Evolutionary conservation across 108 stramenopile species (phyloP), one percentile per base, ranked within the genome.

Genomic region (Skeletonema costatum): DNA sequence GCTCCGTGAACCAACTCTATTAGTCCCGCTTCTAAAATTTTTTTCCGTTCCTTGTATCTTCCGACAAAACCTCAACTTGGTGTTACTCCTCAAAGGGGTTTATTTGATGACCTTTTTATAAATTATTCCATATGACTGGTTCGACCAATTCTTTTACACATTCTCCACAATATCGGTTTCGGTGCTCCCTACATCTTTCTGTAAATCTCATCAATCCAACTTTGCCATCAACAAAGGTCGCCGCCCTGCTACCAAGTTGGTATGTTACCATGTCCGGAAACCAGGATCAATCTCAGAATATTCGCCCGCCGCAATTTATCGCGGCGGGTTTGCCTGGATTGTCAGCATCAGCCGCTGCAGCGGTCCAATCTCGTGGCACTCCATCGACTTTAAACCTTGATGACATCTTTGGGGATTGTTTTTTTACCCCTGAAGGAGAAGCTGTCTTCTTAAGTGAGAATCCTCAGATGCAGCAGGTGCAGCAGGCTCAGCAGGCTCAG

Each of bases 351-450:
- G 64, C 69, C 19, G 32, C 74, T 25, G 56, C 80, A 9, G 89
- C 89, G 9, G 89, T 90, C n/a, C 86, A 87, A 53, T 62, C 88
- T n/a, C 86, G 87, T 25, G 91, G 91, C 50, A 89, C 83, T 16
- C 89, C 93, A 9, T 74, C 93, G 6, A 89, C 90, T 1, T 78
- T 96, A 36, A 93, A 93, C 66, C 82, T 96, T 62, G 95, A 96
- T 76, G 95, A 96, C 70, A 93, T 96, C 35, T 96, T 96, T 74
- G 92, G 92, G 36, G 95, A 96, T 70, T 92, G 92, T 73, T 89
- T 93, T 78, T 96, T 96, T 77, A 94, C 93, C 6, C 93, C 92
- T 5, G 92, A 94, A 17, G 95, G 95, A 30, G 93, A 96, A 50
- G 86, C 92, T 12, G 91, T 93, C 67, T 96, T 96, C 78, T 51